These are phyloP conservation scores for Barnettozyma wickerhamii DNA, from an alignment of 805 yeast genomes.

Conservation along the genomic window DNA sequence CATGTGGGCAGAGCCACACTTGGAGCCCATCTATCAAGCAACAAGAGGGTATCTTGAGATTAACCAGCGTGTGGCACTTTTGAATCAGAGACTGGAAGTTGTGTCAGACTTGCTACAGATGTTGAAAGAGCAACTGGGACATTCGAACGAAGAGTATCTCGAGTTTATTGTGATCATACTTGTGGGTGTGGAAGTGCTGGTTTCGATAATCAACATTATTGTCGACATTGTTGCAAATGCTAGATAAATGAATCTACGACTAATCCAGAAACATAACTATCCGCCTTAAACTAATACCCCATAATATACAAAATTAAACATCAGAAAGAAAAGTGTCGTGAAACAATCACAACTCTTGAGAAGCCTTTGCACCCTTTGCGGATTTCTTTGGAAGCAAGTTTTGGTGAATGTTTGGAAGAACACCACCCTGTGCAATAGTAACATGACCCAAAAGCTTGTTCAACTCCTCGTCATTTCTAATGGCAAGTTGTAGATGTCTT, in stretches of 20 bases:
- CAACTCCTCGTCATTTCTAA: slow-evolving; percentile 97
- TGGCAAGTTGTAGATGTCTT: slow-evolving; percentile 93
- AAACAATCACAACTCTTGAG: slow-evolving; percentile 62
- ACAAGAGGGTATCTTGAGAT: slow-evolving; percentile 94
- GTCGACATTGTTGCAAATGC: slow-evolving; percentile 46
- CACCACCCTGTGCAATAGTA: slow-evolving; percentile 98
- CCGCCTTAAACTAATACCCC: slow-evolving; percentile 21
- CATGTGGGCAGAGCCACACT: slow-evolving; percentile 98
- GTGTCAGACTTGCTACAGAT: slow-evolving; percentile 89
- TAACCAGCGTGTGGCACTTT: slow-evolving; percentile 83
- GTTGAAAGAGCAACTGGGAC: slow-evolving; percentile 96
- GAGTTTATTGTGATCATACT: slow-evolving; percentile 87
- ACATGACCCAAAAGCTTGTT: slow-evolving; percentile 91
- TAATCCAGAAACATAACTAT: slow-evolving; percentile 16
- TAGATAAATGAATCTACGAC: slow-evolving; percentile 5
- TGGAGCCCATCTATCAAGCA: slow-evolving; percentile 97
- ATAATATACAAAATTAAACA: slow-evolving; percentile 18
- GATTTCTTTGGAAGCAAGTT: slow-evolving; percentile 83
- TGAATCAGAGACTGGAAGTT: slow-evolving; percentile 91
- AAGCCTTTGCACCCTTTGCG: slow-evolving; percentile 51
- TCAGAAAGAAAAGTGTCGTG: slow-evolving; percentile 11
- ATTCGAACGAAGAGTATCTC: slow-evolving; percentile 86
- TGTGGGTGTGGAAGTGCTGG: slow-evolving; percentile 88
- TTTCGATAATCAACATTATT: slow-evolving; percentile 77
- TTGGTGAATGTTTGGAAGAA: slow-evolving; percentile 77